These are phyloP conservation scores for Microcyclospora tardicrescens DNA, from an alignment of 2,329 filamentous ascomycete genomes.

Conservation along the genomic window DNA sequence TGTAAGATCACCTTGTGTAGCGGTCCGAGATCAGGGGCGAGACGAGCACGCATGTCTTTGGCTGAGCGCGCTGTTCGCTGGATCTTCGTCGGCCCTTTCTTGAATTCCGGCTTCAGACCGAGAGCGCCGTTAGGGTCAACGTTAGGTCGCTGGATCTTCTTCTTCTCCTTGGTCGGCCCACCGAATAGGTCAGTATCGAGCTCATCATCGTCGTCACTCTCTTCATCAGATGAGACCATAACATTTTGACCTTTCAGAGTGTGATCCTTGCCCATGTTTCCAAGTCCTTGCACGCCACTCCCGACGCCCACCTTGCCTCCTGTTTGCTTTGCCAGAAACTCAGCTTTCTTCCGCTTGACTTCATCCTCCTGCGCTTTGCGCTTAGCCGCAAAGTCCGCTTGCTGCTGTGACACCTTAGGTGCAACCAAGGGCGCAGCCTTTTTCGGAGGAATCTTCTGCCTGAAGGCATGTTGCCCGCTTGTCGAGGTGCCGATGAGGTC, in stretches of 20 bases:
- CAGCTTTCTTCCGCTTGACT: conserved; percentile 47
- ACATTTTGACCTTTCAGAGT: conserved; percentile 64
- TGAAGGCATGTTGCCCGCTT: conserved; percentile 10
- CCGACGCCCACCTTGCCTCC: conserved; percentile 48
- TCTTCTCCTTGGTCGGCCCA: conserved; percentile 31
- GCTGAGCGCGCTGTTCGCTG: conserved; percentile 64
- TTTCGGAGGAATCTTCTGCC: conserved; percentile 19
- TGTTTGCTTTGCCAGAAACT: conserved; percentile 10
- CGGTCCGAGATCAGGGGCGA: conserved; percentile 76
- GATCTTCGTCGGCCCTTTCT: conserved; percentile 69
- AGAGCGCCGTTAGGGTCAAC: conserved; percentile 18
- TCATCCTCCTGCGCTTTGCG: conserved; percentile 58
- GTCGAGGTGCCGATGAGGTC: conserved; percentile 7
- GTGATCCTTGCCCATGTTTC: conserved; percentile 67
- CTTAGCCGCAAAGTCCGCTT: conserved; percentile 51
- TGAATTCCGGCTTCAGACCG: conserved; percentile 32
- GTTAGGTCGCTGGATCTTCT: conserved; percentile 25
- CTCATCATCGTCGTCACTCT: conserved; percentile 38
- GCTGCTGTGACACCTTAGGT: conserved; percentile 23
- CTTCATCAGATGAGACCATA: conserved; percentile 68
- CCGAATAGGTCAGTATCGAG: conserved; percentile 58
- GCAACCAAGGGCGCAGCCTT: conserved; percentile 8
- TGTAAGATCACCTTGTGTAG: conserved; percentile 76
- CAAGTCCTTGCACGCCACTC: conserved; percentile 60
- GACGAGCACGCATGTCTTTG: conserved; percentile 86